These are phyloP conservation scores for Neurospora tetraspora DNA, from an alignment of 495 filamentous ascomycete genomes.

Conservation along the genomic window DNA sequence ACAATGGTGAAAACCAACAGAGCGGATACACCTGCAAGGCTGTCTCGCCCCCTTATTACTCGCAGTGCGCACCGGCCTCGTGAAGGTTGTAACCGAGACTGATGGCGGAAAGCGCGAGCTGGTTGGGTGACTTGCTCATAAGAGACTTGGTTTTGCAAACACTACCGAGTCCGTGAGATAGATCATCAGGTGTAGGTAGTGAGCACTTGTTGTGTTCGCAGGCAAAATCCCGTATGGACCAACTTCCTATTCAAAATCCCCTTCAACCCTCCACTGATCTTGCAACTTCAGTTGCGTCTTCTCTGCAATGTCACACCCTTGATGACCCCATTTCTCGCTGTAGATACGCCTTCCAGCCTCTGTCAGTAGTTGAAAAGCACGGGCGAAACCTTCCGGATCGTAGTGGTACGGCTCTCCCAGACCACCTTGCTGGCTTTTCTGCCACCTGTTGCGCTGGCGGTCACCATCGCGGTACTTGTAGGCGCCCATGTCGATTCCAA, in stretches of 20 bases:
- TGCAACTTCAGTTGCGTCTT: conserved; percentile 28
- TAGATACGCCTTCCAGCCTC: conserved; percentile 42
- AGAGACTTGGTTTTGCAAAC: neutral
- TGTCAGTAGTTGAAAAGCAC: conserved; percentile 41
- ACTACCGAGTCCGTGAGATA: neutral
- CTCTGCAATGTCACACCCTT: conserved; percentile 37
- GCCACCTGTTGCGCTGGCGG: conserved; percentile 49
- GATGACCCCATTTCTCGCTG: conserved; percentile 48
- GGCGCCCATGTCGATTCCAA: conserved; percentile 28
- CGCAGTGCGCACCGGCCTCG: conserved; percentile 23
- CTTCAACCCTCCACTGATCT: conserved; percentile 42
- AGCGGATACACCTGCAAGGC: conserved; percentile 18
- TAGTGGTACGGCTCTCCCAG: conserved; percentile 53
- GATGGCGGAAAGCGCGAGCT: neutral
- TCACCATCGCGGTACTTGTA: conserved; percentile 28
- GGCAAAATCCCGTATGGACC: neutral
- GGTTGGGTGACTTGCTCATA: neutral
- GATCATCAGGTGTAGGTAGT: neutral
- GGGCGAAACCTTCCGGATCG: conserved; percentile 41
- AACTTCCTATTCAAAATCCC: conserved; percentile 22
- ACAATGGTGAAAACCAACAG: conserved; percentile 2
- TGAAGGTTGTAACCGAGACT: neutral
- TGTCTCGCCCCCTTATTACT: conserved; percentile 26
- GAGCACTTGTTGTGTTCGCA: neutral
- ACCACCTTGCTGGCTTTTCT: conserved; percentile 45